phyloP scores from a whole-genome alignment of 2,329 filamentous ascomycete species.

The Chalara sp. region DNA sequence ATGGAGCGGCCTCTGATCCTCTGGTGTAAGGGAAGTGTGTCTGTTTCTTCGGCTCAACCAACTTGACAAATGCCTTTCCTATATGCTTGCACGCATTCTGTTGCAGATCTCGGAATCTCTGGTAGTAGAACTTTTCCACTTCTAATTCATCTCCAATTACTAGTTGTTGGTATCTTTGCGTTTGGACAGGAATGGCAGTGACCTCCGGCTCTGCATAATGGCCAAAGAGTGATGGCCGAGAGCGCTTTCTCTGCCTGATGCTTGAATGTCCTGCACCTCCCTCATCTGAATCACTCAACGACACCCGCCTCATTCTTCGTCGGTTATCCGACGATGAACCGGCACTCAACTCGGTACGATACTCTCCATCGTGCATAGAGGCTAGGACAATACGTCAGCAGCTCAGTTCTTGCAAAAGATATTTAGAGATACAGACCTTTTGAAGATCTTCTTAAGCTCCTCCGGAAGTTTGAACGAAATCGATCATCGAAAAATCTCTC shows the following conservation, averaged over 20 bases:
- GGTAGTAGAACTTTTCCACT: constrained; percentile 53
- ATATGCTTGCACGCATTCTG: constrained; percentile 67
- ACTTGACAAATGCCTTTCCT: constrained; percentile 69
- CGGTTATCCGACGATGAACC: no score
- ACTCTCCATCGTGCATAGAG: no score
- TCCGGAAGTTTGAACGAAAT: constrained; percentile 11
- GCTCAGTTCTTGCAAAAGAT: no score
- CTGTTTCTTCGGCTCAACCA: constrained; percentile 71
- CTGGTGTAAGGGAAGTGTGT: constrained; percentile 66
- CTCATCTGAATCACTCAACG: constrained; percentile 8
- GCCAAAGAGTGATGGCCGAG: constrained; percentile 5
- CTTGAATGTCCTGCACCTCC: background rate
- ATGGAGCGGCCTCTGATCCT: constrained; percentile 54
- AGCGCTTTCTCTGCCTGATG: constrained; percentile 15
- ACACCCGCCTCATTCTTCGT: no score
- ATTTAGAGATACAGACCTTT: background rate
- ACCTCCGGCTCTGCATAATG: constrained; percentile 14
- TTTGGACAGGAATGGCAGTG: constrained; percentile 9
- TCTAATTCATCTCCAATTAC: constrained; percentile 46
- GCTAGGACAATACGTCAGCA: no score
- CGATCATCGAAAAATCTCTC: constrained; percentile 14
- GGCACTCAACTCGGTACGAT: no score
- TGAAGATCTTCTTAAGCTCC: constrained; percentile 6
- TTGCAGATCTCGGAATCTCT: constrained; percentile 58
- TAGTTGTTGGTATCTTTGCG: constrained; percentile 29